Evolutionary conservation across 176 grass and related monocot genomes (phyloP), one percentile per base, ranked within the genome.

Genomic region (Saccharum spontaneum): DNA sequence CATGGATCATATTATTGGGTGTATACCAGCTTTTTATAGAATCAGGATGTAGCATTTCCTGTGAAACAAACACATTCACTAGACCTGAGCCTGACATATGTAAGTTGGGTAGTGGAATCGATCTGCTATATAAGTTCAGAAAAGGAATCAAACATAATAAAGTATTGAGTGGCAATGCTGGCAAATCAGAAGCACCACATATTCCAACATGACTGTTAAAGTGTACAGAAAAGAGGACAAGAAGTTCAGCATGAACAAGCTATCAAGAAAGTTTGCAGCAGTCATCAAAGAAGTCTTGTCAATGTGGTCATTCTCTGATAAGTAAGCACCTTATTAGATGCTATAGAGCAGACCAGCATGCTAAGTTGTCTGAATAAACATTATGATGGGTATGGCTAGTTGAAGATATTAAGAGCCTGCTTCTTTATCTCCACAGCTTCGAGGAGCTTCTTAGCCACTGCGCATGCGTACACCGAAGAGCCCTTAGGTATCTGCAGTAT

Each of bases 401-500:
- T 65, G 77, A 86, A 73, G 31, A 80, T 54, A 15, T 67, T 31
- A 50, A 80, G 40, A 63, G 84, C 43, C 22, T 66, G 74, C 37
- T 78, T 67, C 6, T 92, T 78, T 30, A 78, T 82, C 30, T 95
- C 93, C 59, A 92, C 76, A 43, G 89, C 90, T 84, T 89, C 88
- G 5, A 95, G 37, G 78, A 95, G 64, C 86, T 87, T 92, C 83
- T 92, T 92, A 33, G 93, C 90, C 62, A 91, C 79, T 1, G 41
- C 76, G 38, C 90, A 83, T 4, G 90, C 93, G 31, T 89, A 92
- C 31, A 90, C 83, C 13, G 93, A 89, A 31, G 88, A 89, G 36
- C 90, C 88, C 77, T 91, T 89, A 57, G 67, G 73, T 85, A 92
- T 90, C 90, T 95, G 55, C 40, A 64, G 67, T 87, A 78, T 50